Conservation (phyloP, 2,329 filamentous ascomycete genomes). For the Kalaharituber pfeilii region DNA sequence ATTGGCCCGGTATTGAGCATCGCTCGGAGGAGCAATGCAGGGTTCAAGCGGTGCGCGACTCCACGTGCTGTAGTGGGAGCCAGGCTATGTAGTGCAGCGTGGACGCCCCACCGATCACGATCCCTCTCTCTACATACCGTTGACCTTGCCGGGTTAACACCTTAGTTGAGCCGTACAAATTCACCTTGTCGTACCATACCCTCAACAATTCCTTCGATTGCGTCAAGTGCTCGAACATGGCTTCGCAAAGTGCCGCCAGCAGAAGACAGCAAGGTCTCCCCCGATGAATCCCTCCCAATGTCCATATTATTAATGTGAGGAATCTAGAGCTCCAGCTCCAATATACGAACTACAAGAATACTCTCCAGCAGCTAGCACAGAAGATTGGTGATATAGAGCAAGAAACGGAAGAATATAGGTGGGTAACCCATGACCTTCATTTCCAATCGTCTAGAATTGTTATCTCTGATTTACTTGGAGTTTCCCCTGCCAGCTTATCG, state of each 20-base stretch:
- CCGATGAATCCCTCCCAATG: background rate
- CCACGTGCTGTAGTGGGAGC: too few relatives aligned
- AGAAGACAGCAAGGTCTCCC: constrained; percentile 10
- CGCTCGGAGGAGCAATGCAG: too few relatives aligned
- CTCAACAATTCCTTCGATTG: too few relatives aligned
- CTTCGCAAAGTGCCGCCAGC: background rate
- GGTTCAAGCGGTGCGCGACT: too few relatives aligned
- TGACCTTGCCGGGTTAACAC: too few relatives aligned
- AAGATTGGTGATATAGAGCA: constrained; percentile 97
- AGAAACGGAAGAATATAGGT: constrained; percentile 97
- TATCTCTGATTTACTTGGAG: background rate
- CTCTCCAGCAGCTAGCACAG: constrained; percentile 76
- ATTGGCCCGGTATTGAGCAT: too few relatives aligned
- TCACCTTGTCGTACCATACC: too few relatives aligned
- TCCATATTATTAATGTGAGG: background rate
- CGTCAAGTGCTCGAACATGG: too few relatives aligned
- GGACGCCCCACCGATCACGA: too few relatives aligned
- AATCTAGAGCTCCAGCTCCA: constrained; percentile 56
- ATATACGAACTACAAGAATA: constrained; percentile 61
- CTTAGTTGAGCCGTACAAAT: too few relatives aligned
- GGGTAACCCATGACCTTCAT: constrained; percentile 30
- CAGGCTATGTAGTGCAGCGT: too few relatives aligned
- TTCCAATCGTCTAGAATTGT: constrained; percentile 2
- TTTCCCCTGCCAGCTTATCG: background rate
- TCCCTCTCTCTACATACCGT: too few relatives aligned